A percentile compares a stretch with the other conserved stretches of the same genome.
Evolutionary conservation across 2,329 filamentous ascomycete species (phyloP).

Genomic region (Arthrinium phaeospermum): DNA sequence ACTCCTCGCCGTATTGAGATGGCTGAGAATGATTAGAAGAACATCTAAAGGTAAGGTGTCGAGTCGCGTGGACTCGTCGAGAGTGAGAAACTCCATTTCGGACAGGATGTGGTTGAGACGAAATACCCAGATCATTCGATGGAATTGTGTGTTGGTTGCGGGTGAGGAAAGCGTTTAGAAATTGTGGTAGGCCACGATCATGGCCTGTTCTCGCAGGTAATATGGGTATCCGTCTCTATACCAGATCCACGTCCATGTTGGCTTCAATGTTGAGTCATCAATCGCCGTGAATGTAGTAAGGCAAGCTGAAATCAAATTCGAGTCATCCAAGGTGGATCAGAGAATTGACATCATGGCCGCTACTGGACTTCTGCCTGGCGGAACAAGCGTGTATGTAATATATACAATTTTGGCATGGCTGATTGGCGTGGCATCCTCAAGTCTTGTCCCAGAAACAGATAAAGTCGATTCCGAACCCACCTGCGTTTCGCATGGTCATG

Average conservation of each 20-base stretch:
- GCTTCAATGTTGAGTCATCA: not conserved
- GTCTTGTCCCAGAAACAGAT: not conserved
- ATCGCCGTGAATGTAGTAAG: not conserved
- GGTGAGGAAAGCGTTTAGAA: not conserved
- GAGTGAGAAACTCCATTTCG: not conserved
- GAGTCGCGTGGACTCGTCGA: conserved; percentile 31
- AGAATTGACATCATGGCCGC: conserved; percentile 21
- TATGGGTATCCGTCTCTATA: not conserved
- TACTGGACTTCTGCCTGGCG: not conserved
- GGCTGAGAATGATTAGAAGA: conserved; percentile 52
- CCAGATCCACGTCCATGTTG: conserved; percentile 26
- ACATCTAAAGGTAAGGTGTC: conserved; percentile 56
- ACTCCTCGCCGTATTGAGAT: conserved; percentile 55
- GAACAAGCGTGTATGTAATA: not conserved
- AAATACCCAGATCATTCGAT: not conserved
- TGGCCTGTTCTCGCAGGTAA: not conserved
- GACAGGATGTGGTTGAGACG: not conserved
- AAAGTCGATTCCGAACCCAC: not conserved
- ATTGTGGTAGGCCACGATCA: not conserved
- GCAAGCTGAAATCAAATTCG: not conserved
- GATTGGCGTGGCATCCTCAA: not conserved
- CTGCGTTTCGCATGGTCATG: not conserved
- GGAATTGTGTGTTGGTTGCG: not conserved
- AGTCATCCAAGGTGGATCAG: conserved; percentile 20
- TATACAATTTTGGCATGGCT: not conserved